Evolutionary conservation across 495 filamentous ascomycete species (phyloP), one percentile per base, ranked within the genome.

Genomic region (Chaetomidium leptoderma): DNA sequence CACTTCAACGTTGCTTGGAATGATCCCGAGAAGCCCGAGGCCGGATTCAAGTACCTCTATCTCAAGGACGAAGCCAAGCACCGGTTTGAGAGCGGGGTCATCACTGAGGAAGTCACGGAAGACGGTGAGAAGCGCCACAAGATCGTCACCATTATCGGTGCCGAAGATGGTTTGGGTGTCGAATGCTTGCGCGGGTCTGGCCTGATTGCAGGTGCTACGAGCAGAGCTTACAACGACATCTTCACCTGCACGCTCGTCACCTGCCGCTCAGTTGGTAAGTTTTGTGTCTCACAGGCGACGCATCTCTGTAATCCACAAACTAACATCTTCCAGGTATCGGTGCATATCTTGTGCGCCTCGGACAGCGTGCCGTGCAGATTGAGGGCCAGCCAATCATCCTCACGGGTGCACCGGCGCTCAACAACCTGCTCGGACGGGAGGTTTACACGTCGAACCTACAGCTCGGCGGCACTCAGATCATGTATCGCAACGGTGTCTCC

Each of bases 401-500:
- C 57, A 98, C 93, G 69, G 93, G 93, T 80, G 93, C 93, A 30
- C 89, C 89, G 61, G 93, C 93, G 53, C 88, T 98, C 74, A 98
- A 98, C 84, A 98, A 97, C 79, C 79, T 98, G 63, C 87, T 98
- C 49, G 93, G 93, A 39, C 89, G 93, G 60, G 95, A 98, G 76
- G 92, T 98, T 17, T 98, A 98, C 80, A 96, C 93, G 44, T 97
- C 93, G 33, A 98, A 98, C 81, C 74, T 98, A 60, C 93, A 98
- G 79, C 88, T 98, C 60, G 93, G 93, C 84, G 93, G 93, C 64
- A 97, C 93, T 39, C 93, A 98, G 76, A 98, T 98, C 81, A 98
- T 98, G 93, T 97, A 98, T 83, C 92, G 87, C 77, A 98, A 98
- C 70, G 93, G 93, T 82, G 95, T 98, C 26, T 97, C 95, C 9